Conservation (phyloP, 306 rosid species). For the Amphicarpaea edgeworthii region DNA sequence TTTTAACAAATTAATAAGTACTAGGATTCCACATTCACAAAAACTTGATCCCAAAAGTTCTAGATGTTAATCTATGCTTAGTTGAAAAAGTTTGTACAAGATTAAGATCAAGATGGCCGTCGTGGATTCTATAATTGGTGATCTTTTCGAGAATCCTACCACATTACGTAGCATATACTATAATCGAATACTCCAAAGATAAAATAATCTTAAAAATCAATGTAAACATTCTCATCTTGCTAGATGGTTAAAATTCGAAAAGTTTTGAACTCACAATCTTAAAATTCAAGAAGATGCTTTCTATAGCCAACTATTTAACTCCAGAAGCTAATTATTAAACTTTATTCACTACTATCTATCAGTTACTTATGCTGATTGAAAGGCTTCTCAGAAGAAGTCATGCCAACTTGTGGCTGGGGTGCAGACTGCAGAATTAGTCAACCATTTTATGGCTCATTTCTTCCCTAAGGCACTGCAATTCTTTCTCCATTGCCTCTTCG, state of each 20-base stretch:
- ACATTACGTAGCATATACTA: neutral
- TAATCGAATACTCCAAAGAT: neutral
- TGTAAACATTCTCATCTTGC: neutral
- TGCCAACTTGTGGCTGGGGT: too few relatives aligned
- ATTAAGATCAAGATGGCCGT: neutral
- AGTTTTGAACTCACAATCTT: neutral
- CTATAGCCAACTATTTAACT: too few relatives aligned
- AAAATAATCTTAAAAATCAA: too few relatives aligned
- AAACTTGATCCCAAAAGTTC: neutral
- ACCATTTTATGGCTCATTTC: constrained; percentile 14
- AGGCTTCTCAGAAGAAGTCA: too few relatives aligned
- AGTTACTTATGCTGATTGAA: too few relatives aligned
- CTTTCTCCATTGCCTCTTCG: constrained; percentile 65
- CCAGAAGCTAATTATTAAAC: too few relatives aligned
- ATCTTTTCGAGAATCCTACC: neutral
- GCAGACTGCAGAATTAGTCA: too few relatives aligned
- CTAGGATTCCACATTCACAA: neutral
- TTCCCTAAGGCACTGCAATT: constrained; percentile 79
- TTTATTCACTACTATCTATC: too few relatives aligned
- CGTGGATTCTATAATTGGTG: neutral
- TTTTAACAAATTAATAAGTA: neutral
- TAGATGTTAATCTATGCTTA: neutral
- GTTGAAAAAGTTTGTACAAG: neutral
- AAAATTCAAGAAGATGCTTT: too few relatives aligned
- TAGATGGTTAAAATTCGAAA: constrained; percentile 23